Conservation (phyloP, 768 basidiomycete genomes). For the Naganishia kalamii region DNA sequence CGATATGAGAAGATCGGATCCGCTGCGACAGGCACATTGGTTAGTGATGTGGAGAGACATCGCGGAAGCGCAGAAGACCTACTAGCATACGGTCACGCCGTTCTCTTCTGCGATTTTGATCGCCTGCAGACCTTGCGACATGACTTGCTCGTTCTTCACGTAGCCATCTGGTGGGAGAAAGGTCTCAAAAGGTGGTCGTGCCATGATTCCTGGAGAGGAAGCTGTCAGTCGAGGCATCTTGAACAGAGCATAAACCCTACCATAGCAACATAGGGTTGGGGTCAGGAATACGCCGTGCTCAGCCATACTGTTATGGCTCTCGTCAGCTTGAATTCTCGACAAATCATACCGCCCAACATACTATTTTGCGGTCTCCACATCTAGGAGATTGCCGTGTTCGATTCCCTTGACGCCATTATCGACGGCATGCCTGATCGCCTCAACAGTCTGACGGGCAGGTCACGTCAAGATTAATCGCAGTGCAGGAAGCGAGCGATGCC, state of each 20-base stretch:
- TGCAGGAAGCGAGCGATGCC: constrained; percentile 23
- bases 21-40: constrained; percentile 27
- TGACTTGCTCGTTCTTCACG: constrained; percentile 50
- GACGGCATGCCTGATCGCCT: constrained; percentile 50
- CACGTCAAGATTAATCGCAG: background rate
- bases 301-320: constrained; percentile 45
- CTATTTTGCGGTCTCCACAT: constrained; percentile 48
- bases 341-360: constrained; percentile 3
- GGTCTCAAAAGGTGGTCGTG: constrained; percentile 49
- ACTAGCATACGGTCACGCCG: constrained; percentile 48
- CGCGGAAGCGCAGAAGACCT: background rate
- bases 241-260: constrained; percentile 14
- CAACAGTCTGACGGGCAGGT: constrained; percentile 45
- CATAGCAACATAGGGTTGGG: constrained; percentile 51
- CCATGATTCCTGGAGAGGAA: constrained; percentile 42
- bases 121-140: constrained; percentile 49
- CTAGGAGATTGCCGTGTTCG: constrained; percentile 53
- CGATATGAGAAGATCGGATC: constrained; percentile 51
- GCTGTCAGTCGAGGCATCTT: background rate
- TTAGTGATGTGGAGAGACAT: background rate
- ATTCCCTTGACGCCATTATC: constrained; percentile 52
- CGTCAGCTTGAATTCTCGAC: background rate
- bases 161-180: constrained; percentile 48
- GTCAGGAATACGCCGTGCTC: constrained; percentile 50
- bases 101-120: constrained; percentile 47